Percentiles rank a stretch among this genome's conserved stretches.
phyloP scores from a whole-genome alignment of 1,139 yeast genomes.

The Eremothecium sinecaudum region DNA sequence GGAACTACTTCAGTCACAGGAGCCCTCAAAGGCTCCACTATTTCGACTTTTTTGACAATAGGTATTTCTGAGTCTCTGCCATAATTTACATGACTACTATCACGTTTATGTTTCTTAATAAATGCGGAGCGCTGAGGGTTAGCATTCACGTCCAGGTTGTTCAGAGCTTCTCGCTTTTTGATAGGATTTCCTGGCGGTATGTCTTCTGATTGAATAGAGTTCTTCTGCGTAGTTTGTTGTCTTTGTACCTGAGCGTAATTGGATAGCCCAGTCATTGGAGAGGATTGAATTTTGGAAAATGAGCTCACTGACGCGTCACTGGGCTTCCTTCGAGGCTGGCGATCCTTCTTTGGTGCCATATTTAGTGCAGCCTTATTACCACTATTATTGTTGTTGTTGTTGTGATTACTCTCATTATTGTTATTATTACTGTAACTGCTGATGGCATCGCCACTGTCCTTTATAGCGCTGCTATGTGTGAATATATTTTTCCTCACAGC shows the following conservation, averaged over 20 bases:
- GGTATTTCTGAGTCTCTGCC: constrained; percentile 5
- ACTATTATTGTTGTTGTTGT: not conserved
- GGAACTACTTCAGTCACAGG: constrained; percentile 7
- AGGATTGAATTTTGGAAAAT: constrained; percentile 12
- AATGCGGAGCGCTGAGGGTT: constrained; percentile 3
- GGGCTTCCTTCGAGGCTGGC: constrained; percentile 17
- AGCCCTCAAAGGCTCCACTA: constrained; percentile 19
- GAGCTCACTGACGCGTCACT: constrained; percentile 12
- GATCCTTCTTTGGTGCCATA: constrained; percentile 1
- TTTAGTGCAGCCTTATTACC: constrained; percentile 8
- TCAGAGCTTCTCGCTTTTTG: constrained; percentile 24
- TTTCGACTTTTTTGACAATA: constrained; percentile 19
- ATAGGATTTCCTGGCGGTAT: constrained; percentile 6
- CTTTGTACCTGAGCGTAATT: constrained; percentile 2
- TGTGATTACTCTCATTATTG: not conserved
- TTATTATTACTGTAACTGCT: not conserved
- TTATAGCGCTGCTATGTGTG: not conserved
- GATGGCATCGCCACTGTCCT: not conserved
- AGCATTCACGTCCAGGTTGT: constrained; percentile 24
- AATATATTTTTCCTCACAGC: constrained; percentile 19
- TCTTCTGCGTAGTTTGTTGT: constrained; percentile 2
- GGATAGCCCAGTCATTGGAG: constrained; percentile 7
- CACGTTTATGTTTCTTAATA: constrained; percentile 3
- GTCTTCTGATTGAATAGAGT: constrained; percentile 6
- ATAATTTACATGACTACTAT: constrained; percentile 6